phyloP scores from a whole-genome alignment of 306 rosid genomes.

The Acacia confusa region DNA sequence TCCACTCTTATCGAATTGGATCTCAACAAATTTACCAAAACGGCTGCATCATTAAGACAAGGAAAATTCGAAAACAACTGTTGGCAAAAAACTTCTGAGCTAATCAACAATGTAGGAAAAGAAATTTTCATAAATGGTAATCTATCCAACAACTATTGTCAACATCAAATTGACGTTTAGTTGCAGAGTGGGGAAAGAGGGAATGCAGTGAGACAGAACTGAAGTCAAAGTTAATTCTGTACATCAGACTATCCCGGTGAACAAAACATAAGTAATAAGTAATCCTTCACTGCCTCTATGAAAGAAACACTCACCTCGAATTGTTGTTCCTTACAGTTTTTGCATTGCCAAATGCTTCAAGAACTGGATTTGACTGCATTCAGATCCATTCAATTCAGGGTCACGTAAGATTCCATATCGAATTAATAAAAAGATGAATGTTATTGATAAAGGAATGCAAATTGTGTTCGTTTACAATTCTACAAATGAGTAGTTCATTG shows the following conservation, averaged over 20 bases:
- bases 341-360: slow-evolving; percentile 99
- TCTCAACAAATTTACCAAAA: slow-evolving; percentile 97
- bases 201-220: background rate
- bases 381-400: slow-evolving; percentile 36
- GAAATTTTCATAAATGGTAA: slow-evolving; percentile 16
- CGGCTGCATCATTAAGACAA: slow-evolving; percentile 68
- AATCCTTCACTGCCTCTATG: slow-evolving; percentile 31
- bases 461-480: slow-evolving; percentile 12
- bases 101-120: slow-evolving; percentile 24
- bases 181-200: background rate
- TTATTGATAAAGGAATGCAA: slow-evolving; percentile 3
- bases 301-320: slow-evolving; percentile 71
- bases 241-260: background rate
- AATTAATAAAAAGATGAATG: slow-evolving; percentile 8
- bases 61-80: slow-evolving; percentile 33
- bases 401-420: slow-evolving; percentile 24
- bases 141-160: slow-evolving; percentile 16
- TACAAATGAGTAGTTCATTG: slow-evolving; percentile 26
- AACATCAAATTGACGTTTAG: background rate
- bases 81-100: background rate
- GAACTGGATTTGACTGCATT: slow-evolving; percentile 97
- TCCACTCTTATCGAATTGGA: slow-evolving; percentile 96
- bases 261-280: background rate
- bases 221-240: background rate
- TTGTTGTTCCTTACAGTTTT: slow-evolving; percentile 97